Conservation (phyloP, 768 basidiomycete species). For the Clitopilus passeckerianus region DNA sequence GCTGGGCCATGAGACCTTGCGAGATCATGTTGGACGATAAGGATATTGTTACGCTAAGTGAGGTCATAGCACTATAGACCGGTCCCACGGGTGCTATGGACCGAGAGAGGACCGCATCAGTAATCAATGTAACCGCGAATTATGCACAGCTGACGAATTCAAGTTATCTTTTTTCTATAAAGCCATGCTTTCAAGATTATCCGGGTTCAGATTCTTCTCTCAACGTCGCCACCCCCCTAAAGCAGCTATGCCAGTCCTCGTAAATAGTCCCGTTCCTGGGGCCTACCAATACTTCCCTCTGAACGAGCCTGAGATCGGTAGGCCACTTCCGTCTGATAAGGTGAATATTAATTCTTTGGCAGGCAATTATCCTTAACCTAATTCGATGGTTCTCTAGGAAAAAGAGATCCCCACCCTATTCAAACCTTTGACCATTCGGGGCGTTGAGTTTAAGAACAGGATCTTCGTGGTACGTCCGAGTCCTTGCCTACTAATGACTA, state of each 20-base stretch:
- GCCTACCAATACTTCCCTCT: slow-evolving; percentile 54
- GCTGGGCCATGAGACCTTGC: slow-evolving; percentile 32
- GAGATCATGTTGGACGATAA: slow-evolving; percentile 12
- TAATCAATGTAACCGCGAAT: background rate
- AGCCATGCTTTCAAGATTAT: background rate
- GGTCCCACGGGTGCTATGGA: background rate
- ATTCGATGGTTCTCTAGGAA: slow-evolving; percentile 30
- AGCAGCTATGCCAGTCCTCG: slow-evolving; percentile 13
- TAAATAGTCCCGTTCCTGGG: slow-evolving; percentile 45
- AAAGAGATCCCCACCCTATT: slow-evolving; percentile 54
- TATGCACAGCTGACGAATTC: background rate
- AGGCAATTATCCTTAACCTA: background rate
- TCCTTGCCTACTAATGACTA: background rate
- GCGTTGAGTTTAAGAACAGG: slow-evolving; percentile 67
- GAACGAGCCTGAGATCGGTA: slow-evolving; percentile 55
- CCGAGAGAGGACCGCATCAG: background rate
- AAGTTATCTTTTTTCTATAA: background rate
- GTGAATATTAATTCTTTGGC: background rate
- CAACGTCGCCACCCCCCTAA: slow-evolving; percentile 1
- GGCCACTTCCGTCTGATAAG: slow-evolving; percentile 11
- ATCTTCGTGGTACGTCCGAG: slow-evolving; percentile 63
- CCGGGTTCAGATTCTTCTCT: background rate
- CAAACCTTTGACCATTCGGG: slow-evolving; percentile 56
- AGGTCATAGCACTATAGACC: background rate
- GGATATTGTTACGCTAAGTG: background rate